phyloP scores from a whole-genome alignment of 2,329 filamentous ascomycete species.

The Fusarium penzigii region DNA sequence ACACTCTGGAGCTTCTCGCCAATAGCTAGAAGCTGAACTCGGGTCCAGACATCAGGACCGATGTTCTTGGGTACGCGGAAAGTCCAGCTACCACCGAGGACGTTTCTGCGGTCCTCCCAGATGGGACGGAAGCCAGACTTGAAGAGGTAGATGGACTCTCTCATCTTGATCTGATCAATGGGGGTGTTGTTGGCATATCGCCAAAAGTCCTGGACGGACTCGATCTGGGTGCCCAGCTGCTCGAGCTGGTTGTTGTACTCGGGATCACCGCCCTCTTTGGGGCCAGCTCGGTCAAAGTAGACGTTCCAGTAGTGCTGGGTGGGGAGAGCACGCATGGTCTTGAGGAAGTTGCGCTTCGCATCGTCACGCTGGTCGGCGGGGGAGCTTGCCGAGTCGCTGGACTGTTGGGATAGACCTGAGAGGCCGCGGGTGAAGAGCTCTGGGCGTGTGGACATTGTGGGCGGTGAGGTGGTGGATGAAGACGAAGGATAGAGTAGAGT shows the following conservation, averaged over 20 bases:
- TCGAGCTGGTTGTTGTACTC: constrained; percentile 58
- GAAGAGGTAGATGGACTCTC: constrained; percentile 78
- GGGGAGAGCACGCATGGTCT: constrained; percentile 70
- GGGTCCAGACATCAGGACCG: constrained; percentile 76
- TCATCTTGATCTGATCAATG: constrained; percentile 72
- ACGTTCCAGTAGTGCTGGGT: constrained; percentile 82
- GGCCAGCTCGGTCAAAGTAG: constrained; percentile 61
- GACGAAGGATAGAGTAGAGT: not conserved
- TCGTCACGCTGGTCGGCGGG: constrained; percentile 74
- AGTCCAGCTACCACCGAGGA: constrained; percentile 85
- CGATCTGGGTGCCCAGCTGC: constrained; percentile 65
- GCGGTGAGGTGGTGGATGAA: not conserved
- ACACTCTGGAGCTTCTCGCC: constrained; percentile 77
- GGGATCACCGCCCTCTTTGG: constrained; percentile 37
- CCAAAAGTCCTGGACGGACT: constrained; percentile 84
- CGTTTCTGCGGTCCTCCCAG: constrained; percentile 86
- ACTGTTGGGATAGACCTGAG: constrained; percentile 60
- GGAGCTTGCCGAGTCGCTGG: constrained; percentile 61
- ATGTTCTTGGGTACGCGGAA: constrained; percentile 82
- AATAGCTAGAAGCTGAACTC: constrained; percentile 78
- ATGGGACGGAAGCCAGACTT: constrained; percentile 75
- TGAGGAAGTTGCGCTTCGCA: constrained; percentile 81
- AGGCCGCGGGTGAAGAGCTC: constrained; percentile 64
- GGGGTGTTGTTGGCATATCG: constrained; percentile 81
- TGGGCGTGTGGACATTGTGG: constrained; percentile 57